These are phyloP conservation scores for Lasiodiplodia citricola DNA, from an alignment of 2,329 filamentous ascomycete species.

Conservation along the genomic window DNA sequence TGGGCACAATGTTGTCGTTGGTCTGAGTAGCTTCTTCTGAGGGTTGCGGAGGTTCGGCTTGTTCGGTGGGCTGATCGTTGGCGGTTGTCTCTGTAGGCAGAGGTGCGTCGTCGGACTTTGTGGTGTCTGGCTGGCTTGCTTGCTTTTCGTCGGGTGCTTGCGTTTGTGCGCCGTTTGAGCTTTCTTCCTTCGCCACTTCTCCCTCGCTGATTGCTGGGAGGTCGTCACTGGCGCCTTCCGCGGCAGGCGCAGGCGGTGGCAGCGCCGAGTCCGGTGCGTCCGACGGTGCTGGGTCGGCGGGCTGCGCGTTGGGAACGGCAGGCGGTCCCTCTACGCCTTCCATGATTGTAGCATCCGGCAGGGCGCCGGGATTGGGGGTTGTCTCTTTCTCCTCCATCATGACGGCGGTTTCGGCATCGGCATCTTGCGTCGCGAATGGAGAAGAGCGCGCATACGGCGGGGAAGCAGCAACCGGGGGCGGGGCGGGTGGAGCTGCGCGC, in stretches of 20 bases:
- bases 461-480: background rate
- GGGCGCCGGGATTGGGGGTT: conserved; percentile 4
- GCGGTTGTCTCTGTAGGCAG: background rate
- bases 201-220: conserved; percentile 5
- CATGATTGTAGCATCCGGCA: conserved; percentile 12
- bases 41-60: background rate
- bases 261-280: background rate
- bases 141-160: conserved; percentile 20
- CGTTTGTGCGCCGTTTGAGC: conserved; percentile 17
- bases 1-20: background rate
- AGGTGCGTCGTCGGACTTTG: background rate
- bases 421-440: conserved; percentile 27
- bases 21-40: background rate
- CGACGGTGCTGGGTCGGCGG: background rate
- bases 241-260: conserved; percentile 14
- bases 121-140: conserved; percentile 1
- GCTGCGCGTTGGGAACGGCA: background rate
- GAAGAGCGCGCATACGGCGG: conserved; percentile 23
- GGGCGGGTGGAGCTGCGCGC: background rate
- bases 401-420: conserved; percentile 27
- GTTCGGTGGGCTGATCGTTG: conserved; percentile 4
- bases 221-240: conserved; percentile 9
- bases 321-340: conserved; percentile 2
- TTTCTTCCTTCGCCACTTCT: conserved; percentile 13
- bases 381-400: conserved; percentile 27